Evolutionary conservation across 805 yeast species (phyloP).

Genomic region (Hanseniaspora lachancei): DNA sequence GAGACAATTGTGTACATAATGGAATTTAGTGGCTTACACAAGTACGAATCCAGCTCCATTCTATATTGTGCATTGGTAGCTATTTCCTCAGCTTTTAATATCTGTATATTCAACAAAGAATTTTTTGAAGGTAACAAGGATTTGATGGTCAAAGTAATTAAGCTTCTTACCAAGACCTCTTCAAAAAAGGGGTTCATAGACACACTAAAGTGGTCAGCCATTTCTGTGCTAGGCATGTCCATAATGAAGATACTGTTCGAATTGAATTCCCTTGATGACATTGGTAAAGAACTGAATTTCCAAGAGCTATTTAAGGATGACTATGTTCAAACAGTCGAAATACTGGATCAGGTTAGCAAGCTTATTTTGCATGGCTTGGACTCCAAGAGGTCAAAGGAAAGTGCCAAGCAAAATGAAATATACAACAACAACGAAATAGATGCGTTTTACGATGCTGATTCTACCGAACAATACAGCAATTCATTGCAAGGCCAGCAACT

Average conservation of each 20-base stretch:
- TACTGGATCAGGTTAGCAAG: neutral
- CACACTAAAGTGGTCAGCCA: constrained; percentile 10
- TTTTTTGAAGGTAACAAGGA: constrained; percentile 2
- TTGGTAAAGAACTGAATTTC: neutral
- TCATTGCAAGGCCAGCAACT: no score
- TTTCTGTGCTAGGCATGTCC: neutral
- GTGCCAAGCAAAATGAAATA: neutral
- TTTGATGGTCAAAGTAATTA: neutral
- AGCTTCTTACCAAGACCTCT: neutral
- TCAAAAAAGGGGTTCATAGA: constrained; percentile 7
- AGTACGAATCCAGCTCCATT: neutral
- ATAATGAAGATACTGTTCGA: neutral
- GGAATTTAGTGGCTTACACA: neutral
- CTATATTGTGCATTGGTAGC: neutral
- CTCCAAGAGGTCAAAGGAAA: neutral
- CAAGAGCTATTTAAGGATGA: neutral
- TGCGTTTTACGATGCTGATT: no score
- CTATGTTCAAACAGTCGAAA: neutral
- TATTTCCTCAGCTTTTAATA: constrained; percentile 1
- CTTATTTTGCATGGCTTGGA: neutral
- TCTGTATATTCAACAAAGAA: neutral
- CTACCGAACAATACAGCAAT: neutral
- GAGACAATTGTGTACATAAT: neutral
- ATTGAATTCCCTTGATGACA: neutral
- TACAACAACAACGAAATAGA: neutral